A percentile compares a stretch with the other conserved stretches of the same genome.
Conservation (phyloP, 495 filamentous ascomycete species). For the Talaromyces wortmannii region DNA sequence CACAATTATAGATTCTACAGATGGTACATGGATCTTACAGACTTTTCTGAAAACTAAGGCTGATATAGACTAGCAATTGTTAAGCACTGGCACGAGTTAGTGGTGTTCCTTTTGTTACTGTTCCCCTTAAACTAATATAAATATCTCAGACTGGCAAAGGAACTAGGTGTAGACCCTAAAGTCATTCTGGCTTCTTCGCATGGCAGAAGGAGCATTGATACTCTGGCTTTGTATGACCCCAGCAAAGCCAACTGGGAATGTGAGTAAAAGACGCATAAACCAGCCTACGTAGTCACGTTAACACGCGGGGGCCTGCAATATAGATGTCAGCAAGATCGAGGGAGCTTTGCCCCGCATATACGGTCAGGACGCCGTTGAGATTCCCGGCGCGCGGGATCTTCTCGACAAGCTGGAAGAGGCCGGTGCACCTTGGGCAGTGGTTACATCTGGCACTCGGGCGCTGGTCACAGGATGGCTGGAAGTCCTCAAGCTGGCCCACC, state of each 20-base stretch:
- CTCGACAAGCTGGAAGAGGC: slow-evolving; percentile 50
- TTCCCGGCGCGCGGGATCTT: slow-evolving; percentile 60
- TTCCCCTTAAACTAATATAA: slow-evolving; percentile 1
- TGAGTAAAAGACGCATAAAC: slow-evolving; percentile 37
- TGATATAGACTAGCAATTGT: slow-evolving; percentile 67
- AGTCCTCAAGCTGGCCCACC: slow-evolving; percentile 66
- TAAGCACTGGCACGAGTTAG: slow-evolving; percentile 85
- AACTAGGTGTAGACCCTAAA: slow-evolving; percentile 74
- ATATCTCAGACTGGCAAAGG: slow-evolving; percentile 61
- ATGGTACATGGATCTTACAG: slow-evolving; percentile 19
- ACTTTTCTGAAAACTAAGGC: background rate
- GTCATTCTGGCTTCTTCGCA: slow-evolving; percentile 84
- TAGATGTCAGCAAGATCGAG: slow-evolving; percentile 78
- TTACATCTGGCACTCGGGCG: slow-evolving; percentile 79
- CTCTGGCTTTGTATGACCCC: slow-evolving; percentile 64
- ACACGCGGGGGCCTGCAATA: slow-evolving; percentile 1
- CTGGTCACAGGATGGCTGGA: slow-evolving; percentile 83
- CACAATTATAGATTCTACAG: slow-evolving; percentile 39
- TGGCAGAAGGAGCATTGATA: slow-evolving; percentile 79
- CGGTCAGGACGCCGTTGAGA: slow-evolving; percentile 72
- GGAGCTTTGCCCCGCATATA: slow-evolving; percentile 66
- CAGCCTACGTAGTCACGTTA: background rate
- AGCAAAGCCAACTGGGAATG: slow-evolving; percentile 87
- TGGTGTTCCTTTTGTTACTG: slow-evolving; percentile 6
- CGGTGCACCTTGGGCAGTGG: slow-evolving; percentile 77